These are phyloP conservation scores for Cercospora canescens DNA, from an alignment of 2,329 filamentous ascomycete genomes.

Conservation along the genomic window DNA sequence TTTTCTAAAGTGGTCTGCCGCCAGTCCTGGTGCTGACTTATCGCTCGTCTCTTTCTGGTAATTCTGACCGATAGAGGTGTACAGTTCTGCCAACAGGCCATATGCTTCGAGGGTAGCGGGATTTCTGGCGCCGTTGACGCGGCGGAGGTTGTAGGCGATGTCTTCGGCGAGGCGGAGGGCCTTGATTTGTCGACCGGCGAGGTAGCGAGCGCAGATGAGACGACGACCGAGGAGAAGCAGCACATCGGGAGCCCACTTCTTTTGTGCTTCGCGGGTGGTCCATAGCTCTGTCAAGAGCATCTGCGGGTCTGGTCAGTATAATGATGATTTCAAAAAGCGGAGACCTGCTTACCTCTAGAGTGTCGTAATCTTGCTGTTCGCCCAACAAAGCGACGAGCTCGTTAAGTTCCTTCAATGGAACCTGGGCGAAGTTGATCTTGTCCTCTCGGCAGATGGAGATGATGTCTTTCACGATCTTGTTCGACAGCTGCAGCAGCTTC, in stretches of 20 bases:
- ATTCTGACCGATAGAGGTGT: constrained; percentile 43
- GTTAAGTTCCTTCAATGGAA: constrained; percentile 48
- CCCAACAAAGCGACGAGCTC: constrained; percentile 50
- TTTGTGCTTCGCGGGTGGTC: constrained; percentile 49
- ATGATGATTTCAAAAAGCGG: neutral
- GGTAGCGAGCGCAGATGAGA: constrained; percentile 55
- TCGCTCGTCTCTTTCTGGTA: constrained; percentile 41
- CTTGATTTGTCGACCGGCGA: constrained; percentile 46
- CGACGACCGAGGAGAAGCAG: constrained; percentile 55
- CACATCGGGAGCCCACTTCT: constrained; percentile 46
- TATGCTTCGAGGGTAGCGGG: constrained; percentile 52
- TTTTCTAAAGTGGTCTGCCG: constrained; percentile 43
- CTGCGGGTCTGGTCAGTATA: constrained; percentile 7
- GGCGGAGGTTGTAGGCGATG: constrained; percentile 57
- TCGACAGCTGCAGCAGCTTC: constrained; percentile 41
- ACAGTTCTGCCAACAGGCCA: constrained; percentile 52
- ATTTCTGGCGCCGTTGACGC: constrained; percentile 52
- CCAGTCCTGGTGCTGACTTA: constrained; percentile 36
- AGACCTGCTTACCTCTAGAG: constrained; percentile 42
- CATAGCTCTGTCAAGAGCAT: constrained; percentile 46
- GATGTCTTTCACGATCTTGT: constrained; percentile 44
- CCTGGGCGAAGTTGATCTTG: constrained; percentile 46
- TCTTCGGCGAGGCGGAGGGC: constrained; percentile 53
- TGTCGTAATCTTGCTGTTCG: constrained; percentile 48
- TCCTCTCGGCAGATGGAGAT: constrained; percentile 44